Evolutionary conservation across 148 eudicot genomes (phyloP).

Genomic region (Fagopyrum tataricum): DNA sequence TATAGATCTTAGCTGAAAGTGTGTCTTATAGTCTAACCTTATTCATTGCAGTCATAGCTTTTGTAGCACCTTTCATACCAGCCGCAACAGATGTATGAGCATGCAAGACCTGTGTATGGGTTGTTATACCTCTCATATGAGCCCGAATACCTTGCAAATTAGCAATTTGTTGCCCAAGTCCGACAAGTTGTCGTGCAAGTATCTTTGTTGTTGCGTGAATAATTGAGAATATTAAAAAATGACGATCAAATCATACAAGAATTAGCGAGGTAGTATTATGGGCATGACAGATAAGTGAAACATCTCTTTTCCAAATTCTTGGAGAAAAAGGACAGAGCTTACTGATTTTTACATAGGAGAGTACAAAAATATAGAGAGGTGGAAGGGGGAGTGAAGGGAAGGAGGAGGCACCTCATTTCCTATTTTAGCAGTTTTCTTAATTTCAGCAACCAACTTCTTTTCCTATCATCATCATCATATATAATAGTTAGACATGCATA

Average conservation of each 20-base stretch:
- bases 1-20: not conserved
- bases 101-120: slow-evolving; percentile 96
- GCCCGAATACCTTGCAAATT: slow-evolving; percentile 92
- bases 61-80: slow-evolving; percentile 93
- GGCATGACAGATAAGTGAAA: not conserved
- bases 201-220: slow-evolving; percentile 82
- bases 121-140: slow-evolving; percentile 94
- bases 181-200: slow-evolving; percentile 80
- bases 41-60: slow-evolving; percentile 92
- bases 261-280: not conserved
- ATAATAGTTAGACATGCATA: slow-evolving; percentile 11
- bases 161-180: slow-evolving; percentile 87
- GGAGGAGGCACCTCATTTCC: slow-evolving; percentile 73
- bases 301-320: not conserved
- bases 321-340: not conserved
- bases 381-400: not conserved
- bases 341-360: not conserved
- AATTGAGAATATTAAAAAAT: slow-evolving; percentile 14
- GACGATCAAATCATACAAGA: not conserved
- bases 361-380: not conserved
- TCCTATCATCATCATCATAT: slow-evolving; percentile 49
- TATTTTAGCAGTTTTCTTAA: slow-evolving; percentile 94
- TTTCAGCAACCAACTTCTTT: slow-evolving; percentile 90
- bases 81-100: slow-evolving; percentile 90
- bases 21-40: slow-evolving; percentile 37